A percentile compares a stretch with the other conserved stretches of the same genome.
Conservation (phyloP, 306 rosid genomes). For the Casuarina equisetifolia region DNA sequence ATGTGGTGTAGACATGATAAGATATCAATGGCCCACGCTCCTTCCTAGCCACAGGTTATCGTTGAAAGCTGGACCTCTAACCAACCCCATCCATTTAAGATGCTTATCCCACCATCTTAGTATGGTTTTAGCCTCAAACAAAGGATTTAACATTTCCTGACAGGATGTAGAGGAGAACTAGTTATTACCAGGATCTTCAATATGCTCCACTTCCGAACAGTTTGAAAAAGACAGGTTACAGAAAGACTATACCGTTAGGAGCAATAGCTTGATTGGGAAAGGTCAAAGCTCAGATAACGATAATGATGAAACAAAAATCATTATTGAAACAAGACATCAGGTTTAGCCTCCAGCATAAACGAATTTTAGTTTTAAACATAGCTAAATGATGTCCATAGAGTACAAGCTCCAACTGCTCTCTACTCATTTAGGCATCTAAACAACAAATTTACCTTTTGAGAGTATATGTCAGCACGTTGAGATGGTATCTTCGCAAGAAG, state of each 20-base stretch:
- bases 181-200: neutral
- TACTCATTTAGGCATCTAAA: constrained; percentile 23
- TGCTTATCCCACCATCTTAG: neutral
- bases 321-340: neutral
- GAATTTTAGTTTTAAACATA: neutral
- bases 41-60: neutral
- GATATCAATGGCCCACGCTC: neutral
- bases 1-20: neutral
- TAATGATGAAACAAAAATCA: neutral
- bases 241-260: neutral
- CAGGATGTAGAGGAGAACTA: neutral
- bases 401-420: neutral
- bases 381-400: neutral
- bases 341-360: neutral
- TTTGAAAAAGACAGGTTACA: neutral
- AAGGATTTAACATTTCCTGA: constrained; percentile 1
- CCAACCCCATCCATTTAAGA: constrained; percentile 9
- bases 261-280: neutral
- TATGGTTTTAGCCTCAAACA: neutral
- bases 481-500: constrained; percentile 85
- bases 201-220: neutral
- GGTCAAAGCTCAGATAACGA: neutral
- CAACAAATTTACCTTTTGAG: constrained; percentile 52
- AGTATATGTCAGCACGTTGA: constrained; percentile 45
- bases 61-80: neutral